Evolutionary conservation across 169 alveolate species (phyloP).

Genomic region (Plasmodium fragile): DNA sequence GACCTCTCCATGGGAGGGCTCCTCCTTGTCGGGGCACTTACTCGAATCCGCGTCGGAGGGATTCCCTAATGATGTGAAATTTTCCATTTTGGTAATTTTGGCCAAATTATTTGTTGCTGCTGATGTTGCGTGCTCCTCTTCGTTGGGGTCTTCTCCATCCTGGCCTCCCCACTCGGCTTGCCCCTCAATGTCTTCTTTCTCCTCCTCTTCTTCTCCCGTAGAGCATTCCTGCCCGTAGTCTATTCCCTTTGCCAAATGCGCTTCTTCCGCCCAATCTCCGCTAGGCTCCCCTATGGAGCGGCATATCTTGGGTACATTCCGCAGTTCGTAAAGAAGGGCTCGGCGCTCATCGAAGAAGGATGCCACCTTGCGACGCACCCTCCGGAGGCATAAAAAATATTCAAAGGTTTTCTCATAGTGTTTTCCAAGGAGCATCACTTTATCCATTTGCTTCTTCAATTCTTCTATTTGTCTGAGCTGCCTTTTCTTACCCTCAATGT

Average conservation of each 20-base stretch:
- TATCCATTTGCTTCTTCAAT: neutral
- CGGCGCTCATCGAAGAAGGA: neutral
- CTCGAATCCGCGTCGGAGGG: neutral
- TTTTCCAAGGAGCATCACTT: neutral
- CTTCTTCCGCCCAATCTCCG: neutral
- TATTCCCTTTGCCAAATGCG: neutral
- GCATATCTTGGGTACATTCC: neutral
- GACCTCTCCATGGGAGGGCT: neutral
- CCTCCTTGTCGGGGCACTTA: neutral
- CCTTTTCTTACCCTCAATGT: conserved; percentile 4
- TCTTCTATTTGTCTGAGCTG: neutral
- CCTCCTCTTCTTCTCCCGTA: neutral
- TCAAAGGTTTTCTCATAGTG: neutral
- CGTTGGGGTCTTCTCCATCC: neutral
- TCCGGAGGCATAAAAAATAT: conserved; percentile 13
- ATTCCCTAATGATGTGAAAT: neutral
- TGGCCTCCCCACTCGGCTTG: neutral
- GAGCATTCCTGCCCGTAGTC: neutral
- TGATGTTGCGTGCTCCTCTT: neutral
- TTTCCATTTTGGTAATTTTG: neutral
- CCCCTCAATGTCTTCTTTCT: neutral
- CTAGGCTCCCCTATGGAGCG: neutral
- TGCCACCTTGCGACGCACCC: neutral
- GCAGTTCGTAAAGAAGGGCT: neutral
- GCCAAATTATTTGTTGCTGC: neutral